These are phyloP conservation scores for Ceratobasidium sp. DNA, from an alignment of 1,284 basidiomycete species.

Conservation along the genomic window DNA sequence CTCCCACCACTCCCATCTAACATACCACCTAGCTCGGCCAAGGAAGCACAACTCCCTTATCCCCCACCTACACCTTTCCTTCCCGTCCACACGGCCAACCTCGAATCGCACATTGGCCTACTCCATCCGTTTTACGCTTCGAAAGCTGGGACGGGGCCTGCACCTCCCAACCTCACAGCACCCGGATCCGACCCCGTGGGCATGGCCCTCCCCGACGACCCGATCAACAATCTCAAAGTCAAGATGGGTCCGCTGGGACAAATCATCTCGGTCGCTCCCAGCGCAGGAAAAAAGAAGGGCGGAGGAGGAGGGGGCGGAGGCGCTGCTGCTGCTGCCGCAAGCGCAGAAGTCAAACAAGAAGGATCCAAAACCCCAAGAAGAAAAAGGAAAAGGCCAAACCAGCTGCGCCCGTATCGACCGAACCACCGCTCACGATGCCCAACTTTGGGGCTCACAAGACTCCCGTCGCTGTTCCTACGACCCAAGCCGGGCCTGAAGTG, in stretches of 20 bases:
- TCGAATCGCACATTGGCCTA: slow-evolving; percentile 83
- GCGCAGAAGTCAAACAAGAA: slow-evolving; percentile 17
- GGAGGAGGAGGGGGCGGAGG: slow-evolving; percentile 5
- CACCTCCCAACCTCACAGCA: background rate
- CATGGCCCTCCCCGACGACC: slow-evolving; percentile 65
- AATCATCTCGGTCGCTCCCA: slow-evolving; percentile 53
- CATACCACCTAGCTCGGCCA: slow-evolving; percentile 57
- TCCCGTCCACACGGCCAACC: slow-evolving; percentile 65
- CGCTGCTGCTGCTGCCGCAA: background rate
- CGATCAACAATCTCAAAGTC: slow-evolving; percentile 59
- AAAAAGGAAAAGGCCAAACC: slow-evolving; percentile 46
- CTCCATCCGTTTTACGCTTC: slow-evolving; percentile 78
- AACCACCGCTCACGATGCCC: slow-evolving; percentile 24
- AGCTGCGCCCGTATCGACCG: background rate
- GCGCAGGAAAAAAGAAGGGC: slow-evolving; percentile 51
- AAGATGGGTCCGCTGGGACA: slow-evolving; percentile 81
- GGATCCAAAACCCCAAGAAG: slow-evolving; percentile 15
- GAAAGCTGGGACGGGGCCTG: slow-evolving; percentile 37
- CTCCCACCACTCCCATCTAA: slow-evolving; percentile 35
- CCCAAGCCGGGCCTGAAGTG: slow-evolving; percentile 4
- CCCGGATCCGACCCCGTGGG: slow-evolving; percentile 33
- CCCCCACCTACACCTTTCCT: slow-evolving; percentile 83
- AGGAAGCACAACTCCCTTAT: slow-evolving; percentile 84
- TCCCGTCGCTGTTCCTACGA: background rate
- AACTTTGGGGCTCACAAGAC: slow-evolving; percentile 8